Evolutionary conservation across 345 rosid genomes (phyloP).

Genomic region (Corymbia maculata): DNA sequence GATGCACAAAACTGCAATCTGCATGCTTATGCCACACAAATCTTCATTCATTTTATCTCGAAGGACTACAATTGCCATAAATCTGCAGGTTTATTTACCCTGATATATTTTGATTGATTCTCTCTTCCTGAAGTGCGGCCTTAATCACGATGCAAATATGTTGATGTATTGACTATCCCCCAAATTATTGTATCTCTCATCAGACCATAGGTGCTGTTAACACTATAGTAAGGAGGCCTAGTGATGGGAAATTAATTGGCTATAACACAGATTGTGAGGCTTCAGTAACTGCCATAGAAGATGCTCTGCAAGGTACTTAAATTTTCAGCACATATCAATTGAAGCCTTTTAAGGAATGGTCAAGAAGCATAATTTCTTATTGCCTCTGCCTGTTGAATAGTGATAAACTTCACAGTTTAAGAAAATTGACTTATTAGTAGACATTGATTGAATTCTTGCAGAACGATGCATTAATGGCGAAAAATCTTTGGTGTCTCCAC

Average conservation of each 20-base stretch:
- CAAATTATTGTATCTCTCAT: background rate
- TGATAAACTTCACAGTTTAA: background rate
- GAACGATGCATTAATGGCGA: slow-evolving; percentile 4
- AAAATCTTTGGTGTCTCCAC: slow-evolving; percentile 1
- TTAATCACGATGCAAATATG: background rate
- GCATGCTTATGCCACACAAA: background rate
- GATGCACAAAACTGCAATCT: background rate
- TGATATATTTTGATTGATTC: background rate
- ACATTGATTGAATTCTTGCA: background rate
- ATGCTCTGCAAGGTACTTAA: slow-evolving; percentile 39
- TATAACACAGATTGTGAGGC: slow-evolving; percentile 48
- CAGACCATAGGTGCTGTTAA: slow-evolving; percentile 46
- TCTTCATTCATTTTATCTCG: background rate
- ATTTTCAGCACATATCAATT: background rate
- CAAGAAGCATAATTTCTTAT: background rate
- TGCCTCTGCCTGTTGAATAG: background rate
- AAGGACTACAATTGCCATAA: background rate
- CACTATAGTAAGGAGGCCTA: slow-evolving; percentile 38
- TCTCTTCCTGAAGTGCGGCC: background rate
- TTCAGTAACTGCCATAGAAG: slow-evolving; percentile 41
- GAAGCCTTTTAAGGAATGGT: background rate
- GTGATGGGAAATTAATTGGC: slow-evolving; percentile 41
- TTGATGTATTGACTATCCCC: background rate
- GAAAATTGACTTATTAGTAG: background rate
- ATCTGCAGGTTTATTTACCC: background rate